Conservation (phyloP, 2,329 filamentous ascomycete species). For the Pseudopithomyces chartarum region DNA sequence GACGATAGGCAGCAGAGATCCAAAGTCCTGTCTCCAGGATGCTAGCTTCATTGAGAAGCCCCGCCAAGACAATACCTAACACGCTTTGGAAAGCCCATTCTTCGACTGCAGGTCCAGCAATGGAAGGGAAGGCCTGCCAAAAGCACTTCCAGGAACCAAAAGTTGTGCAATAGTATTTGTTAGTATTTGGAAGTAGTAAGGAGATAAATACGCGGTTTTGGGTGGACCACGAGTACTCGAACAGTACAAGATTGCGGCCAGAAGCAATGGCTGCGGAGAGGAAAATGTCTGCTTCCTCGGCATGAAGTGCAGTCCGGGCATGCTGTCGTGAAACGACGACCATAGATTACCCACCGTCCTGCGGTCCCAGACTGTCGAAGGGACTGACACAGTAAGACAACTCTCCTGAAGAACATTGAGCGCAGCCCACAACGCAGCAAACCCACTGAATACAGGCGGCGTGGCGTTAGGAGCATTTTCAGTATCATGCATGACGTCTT, state of each 20-base stretch:
- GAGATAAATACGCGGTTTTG: neutral
- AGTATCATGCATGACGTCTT: neutral
- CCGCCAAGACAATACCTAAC: constrained; percentile 2
- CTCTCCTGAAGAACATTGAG: neutral
- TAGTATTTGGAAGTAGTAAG: constrained; percentile 1
- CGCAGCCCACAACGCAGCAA: constrained; percentile 3
- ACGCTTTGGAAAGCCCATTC: constrained; percentile 7
- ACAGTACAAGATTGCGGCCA: constrained; percentile 6
- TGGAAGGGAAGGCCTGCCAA: neutral
- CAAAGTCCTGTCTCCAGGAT: constrained; percentile 3
- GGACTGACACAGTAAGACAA: neutral
- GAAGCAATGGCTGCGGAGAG: constrained; percentile 1
- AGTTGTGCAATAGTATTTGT: constrained; percentile 3
- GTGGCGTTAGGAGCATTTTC: neutral
- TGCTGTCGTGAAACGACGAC: constrained; percentile 3
- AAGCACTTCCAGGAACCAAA: neutral
- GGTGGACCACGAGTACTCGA: constrained; percentile 5
- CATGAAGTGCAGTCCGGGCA: constrained; percentile 6
- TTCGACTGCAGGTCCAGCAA: neutral
- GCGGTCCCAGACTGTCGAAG: neutral
- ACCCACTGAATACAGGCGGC: neutral
- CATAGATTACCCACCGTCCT: neutral
- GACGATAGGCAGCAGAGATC: constrained; percentile 4
- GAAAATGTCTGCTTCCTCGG: constrained; percentile 7
- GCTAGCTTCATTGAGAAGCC: constrained; percentile 4